Conservation (phyloP, 805 yeast genomes). For the Lachancea sp. region DNA sequence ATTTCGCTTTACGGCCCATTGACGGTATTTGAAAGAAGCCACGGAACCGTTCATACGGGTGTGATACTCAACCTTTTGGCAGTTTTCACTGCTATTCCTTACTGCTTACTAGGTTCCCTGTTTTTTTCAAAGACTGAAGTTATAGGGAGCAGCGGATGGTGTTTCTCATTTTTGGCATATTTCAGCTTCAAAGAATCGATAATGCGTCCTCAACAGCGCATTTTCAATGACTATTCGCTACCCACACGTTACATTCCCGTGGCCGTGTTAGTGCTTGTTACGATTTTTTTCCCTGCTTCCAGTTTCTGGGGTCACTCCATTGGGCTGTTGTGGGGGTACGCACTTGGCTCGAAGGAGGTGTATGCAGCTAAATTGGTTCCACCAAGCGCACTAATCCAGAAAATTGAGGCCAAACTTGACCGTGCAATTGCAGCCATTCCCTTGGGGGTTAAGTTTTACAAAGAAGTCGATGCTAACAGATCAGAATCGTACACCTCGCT, state of each 20-base stretch:
- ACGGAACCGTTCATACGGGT: conserved; percentile 86
- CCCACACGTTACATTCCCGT: conserved; percentile 62
- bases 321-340: conserved; percentile 61
- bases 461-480: conserved; percentile 45
- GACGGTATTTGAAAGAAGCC: conserved; percentile 56
- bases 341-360: conserved; percentile 44
- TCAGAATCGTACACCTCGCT: conserved; percentile 28
- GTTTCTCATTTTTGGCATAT: conserved; percentile 59
- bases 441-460: conserved; percentile 45
- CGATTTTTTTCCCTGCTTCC: conserved; percentile 55
- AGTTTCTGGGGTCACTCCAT: conserved; percentile 71
- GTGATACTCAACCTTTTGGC: conserved; percentile 68
- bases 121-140: conserved; percentile 50
- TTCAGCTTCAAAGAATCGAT: conserved; percentile 45
- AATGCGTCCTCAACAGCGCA: conserved; percentile 37
- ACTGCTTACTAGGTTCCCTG: conserved; percentile 39
- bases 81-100: conserved; percentile 59
- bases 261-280: conserved; percentile 41
- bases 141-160: conserved; percentile 69
- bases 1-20: conserved; percentile 53
- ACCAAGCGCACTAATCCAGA: conserved; percentile 54
- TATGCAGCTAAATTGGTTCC: conserved; percentile 55
- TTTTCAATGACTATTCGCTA: conserved; percentile 38
- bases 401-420: conserved; percentile 53
- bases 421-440: conserved; percentile 49